Conservation (phyloP, 73 alveolate species). For the Uronychia setigera region DNA sequence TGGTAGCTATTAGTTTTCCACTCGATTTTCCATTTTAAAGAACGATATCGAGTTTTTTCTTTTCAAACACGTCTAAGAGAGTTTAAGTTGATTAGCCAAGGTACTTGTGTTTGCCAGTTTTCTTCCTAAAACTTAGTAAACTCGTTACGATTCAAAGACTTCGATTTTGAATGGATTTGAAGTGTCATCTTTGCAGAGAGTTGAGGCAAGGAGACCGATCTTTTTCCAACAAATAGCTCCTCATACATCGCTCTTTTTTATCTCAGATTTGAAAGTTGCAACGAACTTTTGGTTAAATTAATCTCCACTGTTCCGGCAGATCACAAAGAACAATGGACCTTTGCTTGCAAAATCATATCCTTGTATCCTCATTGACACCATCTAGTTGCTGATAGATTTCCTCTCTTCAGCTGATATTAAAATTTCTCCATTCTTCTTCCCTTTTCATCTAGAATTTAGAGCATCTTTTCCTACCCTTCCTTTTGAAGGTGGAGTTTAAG, state of each 20-base stretch:
- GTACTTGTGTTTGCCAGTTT: constrained; percentile 21
- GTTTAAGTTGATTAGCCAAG: background rate
- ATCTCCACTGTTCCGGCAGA: background rate
- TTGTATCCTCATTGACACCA: constrained; percentile 26
- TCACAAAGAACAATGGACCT: background rate
- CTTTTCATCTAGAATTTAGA: background rate
- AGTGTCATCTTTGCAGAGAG: constrained; percentile 36
- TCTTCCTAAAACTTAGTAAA: constrained; percentile 73
- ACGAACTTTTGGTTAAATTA: background rate
- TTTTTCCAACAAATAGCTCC: constrained; percentile 68
- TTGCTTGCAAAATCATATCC: constrained; percentile 10
- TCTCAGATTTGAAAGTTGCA: background rate
- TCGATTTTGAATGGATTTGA: constrained; percentile 16
- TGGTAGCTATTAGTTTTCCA: background rate
- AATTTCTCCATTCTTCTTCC: constrained; percentile 25
- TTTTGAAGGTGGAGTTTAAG: constrained; percentile 28
- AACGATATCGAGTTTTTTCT: background rate
- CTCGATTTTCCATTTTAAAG: background rate
- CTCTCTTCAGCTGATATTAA: constrained; percentile 37
- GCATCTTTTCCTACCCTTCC: no score
- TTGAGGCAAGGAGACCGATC: background rate
- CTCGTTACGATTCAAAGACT: constrained; percentile 61
- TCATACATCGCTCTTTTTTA: constrained; percentile 43
- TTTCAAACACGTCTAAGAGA: background rate
- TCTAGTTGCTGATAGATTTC: constrained; percentile 4